Percentiles rank a stretch among this genome's conserved stretches.
These are phyloP conservation scores for Rubia yunnanensis DNA, from an alignment of 257 asterid genomes.

Conservation along the genomic window DNA sequence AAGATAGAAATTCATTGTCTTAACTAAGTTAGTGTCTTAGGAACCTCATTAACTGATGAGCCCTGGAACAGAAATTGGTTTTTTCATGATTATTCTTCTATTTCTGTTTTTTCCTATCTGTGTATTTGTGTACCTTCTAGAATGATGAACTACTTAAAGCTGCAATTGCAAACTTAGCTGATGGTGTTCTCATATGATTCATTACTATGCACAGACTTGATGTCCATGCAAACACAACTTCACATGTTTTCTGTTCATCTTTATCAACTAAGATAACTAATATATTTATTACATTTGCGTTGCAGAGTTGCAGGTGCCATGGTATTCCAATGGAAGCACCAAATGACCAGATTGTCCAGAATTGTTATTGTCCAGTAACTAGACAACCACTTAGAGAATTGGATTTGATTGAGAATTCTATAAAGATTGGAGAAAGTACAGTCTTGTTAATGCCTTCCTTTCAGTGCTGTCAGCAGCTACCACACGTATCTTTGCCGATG, in stretches of 20 bases:
- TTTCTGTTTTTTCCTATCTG: background rate
- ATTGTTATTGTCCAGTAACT: slow-evolving; percentile 52
- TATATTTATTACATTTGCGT: slow-evolving; percentile 18
- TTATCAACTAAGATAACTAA: background rate
- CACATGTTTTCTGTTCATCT: background rate
- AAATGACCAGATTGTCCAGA: slow-evolving; percentile 20
- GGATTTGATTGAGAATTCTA: slow-evolving; percentile 58
- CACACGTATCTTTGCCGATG: slow-evolving; percentile 46
- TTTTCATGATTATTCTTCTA: background rate
- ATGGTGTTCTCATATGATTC: background rate
- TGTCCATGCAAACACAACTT: background rate
- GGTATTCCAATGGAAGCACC: slow-evolving; percentile 59
- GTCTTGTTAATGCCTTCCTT: slow-evolving; percentile 81
- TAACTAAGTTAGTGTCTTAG: background rate
- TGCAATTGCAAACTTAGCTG: background rate
- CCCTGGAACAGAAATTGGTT: too few species aligned
- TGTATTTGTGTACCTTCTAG: background rate
- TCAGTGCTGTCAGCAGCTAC: slow-evolving; percentile 41
- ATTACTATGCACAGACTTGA: background rate
- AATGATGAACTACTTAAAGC: background rate
- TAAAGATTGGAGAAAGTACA: slow-evolving; percentile 66
- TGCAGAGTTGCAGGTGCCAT: slow-evolving; percentile 90
- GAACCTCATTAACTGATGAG: background rate
- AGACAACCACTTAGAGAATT: slow-evolving; percentile 37
- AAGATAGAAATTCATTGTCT: background rate